phyloP scores from a whole-genome alignment of 2,329 filamentous ascomycete species.

The Penicillium sp. region DNA sequence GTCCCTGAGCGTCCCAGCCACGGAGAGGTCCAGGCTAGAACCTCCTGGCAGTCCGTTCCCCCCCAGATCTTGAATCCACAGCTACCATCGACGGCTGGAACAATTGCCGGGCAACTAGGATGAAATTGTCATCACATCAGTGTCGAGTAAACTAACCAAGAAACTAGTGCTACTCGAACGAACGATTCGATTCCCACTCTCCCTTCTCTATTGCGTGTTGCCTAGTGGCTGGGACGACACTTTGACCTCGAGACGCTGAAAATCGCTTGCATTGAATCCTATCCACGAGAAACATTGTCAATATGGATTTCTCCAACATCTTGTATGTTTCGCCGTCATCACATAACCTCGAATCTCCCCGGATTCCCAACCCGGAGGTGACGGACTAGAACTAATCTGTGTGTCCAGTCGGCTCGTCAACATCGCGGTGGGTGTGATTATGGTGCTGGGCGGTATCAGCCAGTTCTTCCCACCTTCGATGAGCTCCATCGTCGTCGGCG shows the following conservation, averaged over 20 bases:
- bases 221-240: slow-evolving; percentile 8
- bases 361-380: not conserved
- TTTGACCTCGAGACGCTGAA: slow-evolving; percentile 8
- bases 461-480: slow-evolving; percentile 48
- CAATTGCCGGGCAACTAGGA: not conserved
- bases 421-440: slow-evolving; percentile 80
- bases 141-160: slow-evolving; percentile 3
- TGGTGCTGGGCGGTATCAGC: slow-evolving; percentile 75
- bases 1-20: not conserved
- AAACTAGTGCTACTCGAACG: slow-evolving; percentile 8
- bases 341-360: no score
- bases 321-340: slow-evolving; percentile 13
- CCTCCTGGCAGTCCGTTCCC: not conserved
- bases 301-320: slow-evolving; percentile 88
- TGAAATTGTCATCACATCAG: not conserved
- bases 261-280: slow-evolving; percentile 7
- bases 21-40: not conserved
- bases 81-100: not conserved
- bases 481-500: slow-evolving; percentile 73
- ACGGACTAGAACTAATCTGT: not conserved
- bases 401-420: slow-evolving; percentile 83
- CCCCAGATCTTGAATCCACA: not conserved
- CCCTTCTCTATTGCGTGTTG: not conserved
- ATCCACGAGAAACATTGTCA: slow-evolving; percentile 25
- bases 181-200: not conserved